These are phyloP conservation scores for Suhomyces prunicola DNA, from an alignment of 805 yeast species.

Conservation along the genomic window DNA sequence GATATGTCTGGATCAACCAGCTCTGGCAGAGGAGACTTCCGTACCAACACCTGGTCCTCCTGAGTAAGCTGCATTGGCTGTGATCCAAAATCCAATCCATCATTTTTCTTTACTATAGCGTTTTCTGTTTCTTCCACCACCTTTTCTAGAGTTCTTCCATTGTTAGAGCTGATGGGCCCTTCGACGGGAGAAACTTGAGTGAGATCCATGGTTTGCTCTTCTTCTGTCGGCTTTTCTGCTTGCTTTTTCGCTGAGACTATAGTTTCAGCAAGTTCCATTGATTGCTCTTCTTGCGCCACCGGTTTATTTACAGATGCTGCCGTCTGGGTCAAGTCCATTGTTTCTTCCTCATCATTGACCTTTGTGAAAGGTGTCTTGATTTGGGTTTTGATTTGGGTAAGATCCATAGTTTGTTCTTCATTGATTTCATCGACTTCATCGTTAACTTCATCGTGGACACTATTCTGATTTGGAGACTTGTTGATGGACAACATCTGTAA, in stretches of 20 bases:
- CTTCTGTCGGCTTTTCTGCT: neutral
- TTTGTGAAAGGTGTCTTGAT: neutral
- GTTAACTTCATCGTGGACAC: neutral
- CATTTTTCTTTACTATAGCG: neutral
- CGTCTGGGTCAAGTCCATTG: constrained; percentile 3
- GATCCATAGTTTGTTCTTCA: constrained; percentile 4
- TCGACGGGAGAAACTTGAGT: constrained; percentile 1
- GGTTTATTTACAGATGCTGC: neutral
- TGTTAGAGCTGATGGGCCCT: neutral
- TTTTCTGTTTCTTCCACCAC: neutral
- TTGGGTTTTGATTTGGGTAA: neutral
- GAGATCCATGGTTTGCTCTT: constrained; percentile 7
- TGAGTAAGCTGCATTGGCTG: constrained; percentile 25
- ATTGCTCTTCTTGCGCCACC: constrained; percentile 5
- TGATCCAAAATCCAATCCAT: constrained; percentile 5
- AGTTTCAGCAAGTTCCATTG: constrained; percentile 8
- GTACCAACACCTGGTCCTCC: constrained; percentile 1
- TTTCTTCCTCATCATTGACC: constrained; percentile 4
- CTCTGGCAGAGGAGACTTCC: neutral
- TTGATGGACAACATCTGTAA: neutral
- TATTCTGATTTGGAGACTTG: neutral
- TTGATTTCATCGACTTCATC: neutral
- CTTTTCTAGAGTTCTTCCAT: neutral
- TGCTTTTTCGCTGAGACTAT: neutral
- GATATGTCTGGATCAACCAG: neutral